Evolutionary conservation across 805 yeast species (phyloP), one percentile per base, ranked within the genome.

Genomic region (Yarrowia sp.): DNA sequence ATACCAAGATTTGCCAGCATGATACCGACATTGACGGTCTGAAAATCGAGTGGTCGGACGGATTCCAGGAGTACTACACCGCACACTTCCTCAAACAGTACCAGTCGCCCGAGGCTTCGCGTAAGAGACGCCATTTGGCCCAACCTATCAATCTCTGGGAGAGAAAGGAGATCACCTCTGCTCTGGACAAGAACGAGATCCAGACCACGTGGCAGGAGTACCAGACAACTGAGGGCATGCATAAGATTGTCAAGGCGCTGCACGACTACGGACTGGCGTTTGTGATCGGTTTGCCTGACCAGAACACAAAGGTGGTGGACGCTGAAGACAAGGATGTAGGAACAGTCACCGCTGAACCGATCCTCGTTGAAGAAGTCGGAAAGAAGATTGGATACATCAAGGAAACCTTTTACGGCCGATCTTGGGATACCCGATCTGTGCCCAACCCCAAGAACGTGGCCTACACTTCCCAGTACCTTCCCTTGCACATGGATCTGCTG

Each of bases 401-500:
- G 72, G 80, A 84, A 68, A 90, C 95, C 0, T 88, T 90, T 72
- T 89, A 89, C 73, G 95, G 94, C 0, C 81, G 84, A 8, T 80
- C 87, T 5, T 90, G 90, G 78, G 90, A 90, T 74, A 93, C 90
- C 8, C 82, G 82, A 65, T 79, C 84, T 10, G 75, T 74, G 3
- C 82, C 83, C 4, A 80, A 81, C 67, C 89, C 92, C 12, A 85
- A 83, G 68, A 89, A 90, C 72, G 87, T 90, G 64, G 93, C 93
- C 5, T 85, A 88, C 74, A 87, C 95, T 5, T 81, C 83, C 63
- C 82, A 81, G 9, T 84, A 84, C 72, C 81, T 90, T 49, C 92
- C 92, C 2, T 80, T 90, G 63, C 96, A 90, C 73, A 90, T 89
- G 89, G 95, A 90, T 74, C 80, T 90, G 35, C 81, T 87, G 56